Evolutionary conservation across 2,329 filamentous ascomycete species (phyloP).

Genomic region (Colletotrichum australisinense): DNA sequence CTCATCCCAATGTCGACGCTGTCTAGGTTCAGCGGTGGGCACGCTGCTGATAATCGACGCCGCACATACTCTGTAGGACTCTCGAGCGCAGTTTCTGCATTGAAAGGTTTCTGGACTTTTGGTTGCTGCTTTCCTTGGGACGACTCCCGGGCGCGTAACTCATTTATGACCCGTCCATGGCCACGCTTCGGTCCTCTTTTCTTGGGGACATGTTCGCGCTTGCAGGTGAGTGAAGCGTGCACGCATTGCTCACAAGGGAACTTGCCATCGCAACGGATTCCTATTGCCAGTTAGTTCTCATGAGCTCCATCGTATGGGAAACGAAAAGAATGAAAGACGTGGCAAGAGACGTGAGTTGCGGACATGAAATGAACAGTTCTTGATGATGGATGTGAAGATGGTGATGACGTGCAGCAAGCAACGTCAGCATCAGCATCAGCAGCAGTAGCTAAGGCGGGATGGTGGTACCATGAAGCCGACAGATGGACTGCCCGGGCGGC

Average conservation of each 20-base stretch:
- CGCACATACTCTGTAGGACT: conserved; percentile 48
- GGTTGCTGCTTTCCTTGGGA: conserved; percentile 47
- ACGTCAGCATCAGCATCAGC: neutral
- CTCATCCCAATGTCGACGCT: conserved; percentile 34
- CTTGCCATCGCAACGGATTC: conserved; percentile 57
- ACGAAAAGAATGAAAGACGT: neutral
- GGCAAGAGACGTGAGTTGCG: conserved; percentile 1
- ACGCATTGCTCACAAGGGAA: conserved; percentile 71
- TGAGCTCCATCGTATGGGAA: neutral
- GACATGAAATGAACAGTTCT: conserved; percentile 35
- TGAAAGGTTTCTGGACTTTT: conserved; percentile 18
- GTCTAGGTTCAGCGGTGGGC: conserved; percentile 36
- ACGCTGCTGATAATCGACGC: conserved; percentile 35
- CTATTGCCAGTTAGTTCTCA: conserved; percentile 39
- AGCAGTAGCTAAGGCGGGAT: conserved; percentile 10
- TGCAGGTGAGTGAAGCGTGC: conserved; percentile 69
- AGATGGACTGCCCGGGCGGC: conserved; percentile 34
- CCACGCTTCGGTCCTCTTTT: conserved; percentile 73
- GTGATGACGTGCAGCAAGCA: conserved; percentile 26
- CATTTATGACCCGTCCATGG: conserved; percentile 71
- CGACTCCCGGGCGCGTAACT: conserved; percentile 63
- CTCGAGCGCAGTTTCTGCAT: conserved; percentile 38
- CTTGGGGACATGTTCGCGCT: conserved; percentile 72
- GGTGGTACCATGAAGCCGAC: conserved; percentile 23
- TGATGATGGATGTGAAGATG: conserved; percentile 3